Base-by-base conservation (phyloP, 805 yeast species). In the Brettanomyces custersianus region DNA sequence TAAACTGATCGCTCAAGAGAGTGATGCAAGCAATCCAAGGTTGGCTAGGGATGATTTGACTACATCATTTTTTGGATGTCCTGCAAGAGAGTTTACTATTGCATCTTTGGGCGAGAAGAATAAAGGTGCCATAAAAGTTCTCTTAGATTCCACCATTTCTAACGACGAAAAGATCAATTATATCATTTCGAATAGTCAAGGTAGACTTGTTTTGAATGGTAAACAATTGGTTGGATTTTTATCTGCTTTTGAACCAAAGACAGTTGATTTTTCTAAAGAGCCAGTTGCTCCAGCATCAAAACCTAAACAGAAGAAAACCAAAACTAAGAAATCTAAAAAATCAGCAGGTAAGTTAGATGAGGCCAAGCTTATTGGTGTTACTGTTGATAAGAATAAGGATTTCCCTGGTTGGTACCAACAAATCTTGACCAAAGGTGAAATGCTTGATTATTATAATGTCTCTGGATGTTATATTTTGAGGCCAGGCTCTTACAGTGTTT, bases 331-430 rank as follows among this genome's bases (percentile, higher is more conserved):
- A 43, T 53, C 33, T 42, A 51, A 31, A 47, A 58, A 9, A 47
- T 53, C 10, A 37, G 46, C 29, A 11, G 52, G 57, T 26, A 41
- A 34, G n/a, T 60, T 80, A 48, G 87, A 77, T 40, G 95, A 84
- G 54, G 92, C 95, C 34, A 87, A 90, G 53, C 66, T 88, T 52
- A 84, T 92, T 48, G 98, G 98, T 62, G 90, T 92, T 59, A 92
- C 97, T 31, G 94, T 83, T 35, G 95, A 86, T 62, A 92, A 92
- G 65, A 74, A 77, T 44, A 69, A 76, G 52, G 98, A 92, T 59
- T 92, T 92, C 70, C 78, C 98, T 43, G 77, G 87, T 36, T 92
- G 99, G 99, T 92, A 92, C 68, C 88, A 88, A 52, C 98, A 92
- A 68, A 80, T 94, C 40, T 72, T 88, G 47, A 83, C 94, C 53